Evolutionary conservation across 768 basidiomycete species (phyloP).

Genomic region (Suillus ampliporus): DNA sequence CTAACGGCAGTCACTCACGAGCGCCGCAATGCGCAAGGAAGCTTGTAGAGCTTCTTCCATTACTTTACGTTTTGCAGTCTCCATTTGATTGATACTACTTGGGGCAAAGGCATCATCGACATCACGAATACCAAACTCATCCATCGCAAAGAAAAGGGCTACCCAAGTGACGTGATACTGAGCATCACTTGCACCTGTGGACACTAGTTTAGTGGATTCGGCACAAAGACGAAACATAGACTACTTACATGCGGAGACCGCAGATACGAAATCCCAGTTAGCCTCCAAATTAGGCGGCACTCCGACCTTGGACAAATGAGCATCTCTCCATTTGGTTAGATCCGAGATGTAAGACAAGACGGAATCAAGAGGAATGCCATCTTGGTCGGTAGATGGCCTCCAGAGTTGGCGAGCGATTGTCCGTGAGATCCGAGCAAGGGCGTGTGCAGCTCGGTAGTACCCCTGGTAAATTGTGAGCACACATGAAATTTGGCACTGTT

Average conservation of each 20-base stretch:
- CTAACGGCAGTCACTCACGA: constrained; percentile 52
- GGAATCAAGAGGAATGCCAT: constrained; percentile 77
- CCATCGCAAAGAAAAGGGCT: constrained; percentile 77
- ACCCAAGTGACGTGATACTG: constrained; percentile 95
- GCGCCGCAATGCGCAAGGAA: constrained; percentile 86
- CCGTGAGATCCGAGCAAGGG: constrained; percentile 82
- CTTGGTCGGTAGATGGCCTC: constrained; percentile 75
- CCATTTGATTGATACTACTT: constrained; percentile 61
- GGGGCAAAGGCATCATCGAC: constrained; percentile 50
- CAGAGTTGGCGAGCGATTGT: constrained; percentile 83
- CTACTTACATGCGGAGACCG: constrained; percentile 64
- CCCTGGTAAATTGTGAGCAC: constrained; percentile 51
- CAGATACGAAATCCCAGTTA: constrained; percentile 89
- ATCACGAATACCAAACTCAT: constrained; percentile 86
- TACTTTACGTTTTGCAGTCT: constrained; percentile 69
- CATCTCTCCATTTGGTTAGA: constrained; percentile 75
- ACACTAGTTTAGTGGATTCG: not conserved
- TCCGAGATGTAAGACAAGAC: constrained; percentile 59
- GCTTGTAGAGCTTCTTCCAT: constrained; percentile 85
- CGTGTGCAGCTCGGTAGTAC: constrained; percentile 84
- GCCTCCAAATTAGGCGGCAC: constrained; percentile 85
- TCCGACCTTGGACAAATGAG: constrained; percentile 78
- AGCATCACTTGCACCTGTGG: constrained; percentile 77
- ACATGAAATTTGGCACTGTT: constrained; percentile 8
- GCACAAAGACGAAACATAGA: not conserved